These are phyloP conservation scores for Backusella macrospora DNA, from an alignment of 192 early-diverging fungal species.

Conservation along the genomic window DNA sequence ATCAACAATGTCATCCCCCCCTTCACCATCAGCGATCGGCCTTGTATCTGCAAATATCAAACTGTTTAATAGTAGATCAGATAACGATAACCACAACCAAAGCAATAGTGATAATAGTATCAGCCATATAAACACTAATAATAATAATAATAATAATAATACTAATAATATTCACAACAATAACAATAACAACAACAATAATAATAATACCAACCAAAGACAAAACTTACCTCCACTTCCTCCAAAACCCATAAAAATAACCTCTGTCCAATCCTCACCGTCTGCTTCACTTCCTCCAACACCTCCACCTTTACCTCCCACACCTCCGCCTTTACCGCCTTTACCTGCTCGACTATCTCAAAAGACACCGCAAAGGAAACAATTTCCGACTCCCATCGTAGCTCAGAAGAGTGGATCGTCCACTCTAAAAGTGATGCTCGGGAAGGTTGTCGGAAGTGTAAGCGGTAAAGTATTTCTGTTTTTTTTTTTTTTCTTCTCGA, in stretches of 20 bases:
- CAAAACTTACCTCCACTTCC: slow-evolving; percentile 18
- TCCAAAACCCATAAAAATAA: slow-evolving; percentile 26
- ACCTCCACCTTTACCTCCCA: neutral
- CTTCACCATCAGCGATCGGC: slow-evolving; percentile 19
- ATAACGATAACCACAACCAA: neutral
- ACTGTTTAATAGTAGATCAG: slow-evolving; percentile 32
- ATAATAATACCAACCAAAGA: neutral
- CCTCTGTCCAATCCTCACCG: slow-evolving; percentile 17
- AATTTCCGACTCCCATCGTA: slow-evolving; percentile 1
- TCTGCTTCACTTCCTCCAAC: slow-evolving; percentile 15
- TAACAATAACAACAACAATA: too few species aligned
- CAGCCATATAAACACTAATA: neutral
- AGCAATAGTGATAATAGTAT: neutral
- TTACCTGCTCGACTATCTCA: neutral
- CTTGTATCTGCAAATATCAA: slow-evolving; percentile 39
- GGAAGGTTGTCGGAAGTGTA: slow-evolving; percentile 52
- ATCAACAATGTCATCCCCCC: slow-evolving; percentile 31
- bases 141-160: neutral
- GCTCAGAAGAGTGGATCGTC: slow-evolving; percentile 23
- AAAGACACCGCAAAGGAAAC: slow-evolving; percentile 1
- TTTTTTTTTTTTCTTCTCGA: neutral
- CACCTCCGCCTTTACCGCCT: neutral
- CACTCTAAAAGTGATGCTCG: slow-evolving; percentile 54
- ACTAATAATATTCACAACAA: neutral
- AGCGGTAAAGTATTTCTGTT: slow-evolving; percentile 41